These are phyloP conservation scores for Coleophoma eucalyptorum DNA, from an alignment of 2,329 filamentous ascomycete species.

Conservation along the genomic window DNA sequence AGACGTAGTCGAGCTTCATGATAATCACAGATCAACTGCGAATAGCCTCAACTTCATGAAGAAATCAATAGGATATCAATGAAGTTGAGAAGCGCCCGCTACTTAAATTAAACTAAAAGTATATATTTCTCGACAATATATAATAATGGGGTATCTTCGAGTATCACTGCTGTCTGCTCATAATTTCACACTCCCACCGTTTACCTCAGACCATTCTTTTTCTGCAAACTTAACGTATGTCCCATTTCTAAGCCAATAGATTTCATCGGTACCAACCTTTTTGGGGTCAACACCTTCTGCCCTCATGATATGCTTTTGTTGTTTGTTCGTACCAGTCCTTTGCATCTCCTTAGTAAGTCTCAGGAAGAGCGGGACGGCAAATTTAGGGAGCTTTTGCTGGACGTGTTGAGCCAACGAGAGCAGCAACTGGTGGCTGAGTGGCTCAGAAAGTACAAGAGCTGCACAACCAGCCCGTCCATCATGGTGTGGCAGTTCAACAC, in stretches of 20 bases:
- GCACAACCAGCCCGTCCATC: constrained; percentile 83
- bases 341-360: constrained; percentile 58
- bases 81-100: too few relatives aligned
- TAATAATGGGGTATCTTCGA: too few relatives aligned
- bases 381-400: constrained; percentile 58
- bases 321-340: constrained; percentile 82
- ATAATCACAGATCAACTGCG: too few relatives aligned
- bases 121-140: too few relatives aligned
- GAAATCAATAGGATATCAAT: too few relatives aligned
- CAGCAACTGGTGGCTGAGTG: constrained; percentile 42
- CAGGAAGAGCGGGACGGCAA: constrained; percentile 75
- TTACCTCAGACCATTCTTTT: constrained; percentile 66
- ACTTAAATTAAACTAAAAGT: too few relatives aligned
- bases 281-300: constrained; percentile 68
- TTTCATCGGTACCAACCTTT: constrained; percentile 40
- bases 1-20: too few relatives aligned
- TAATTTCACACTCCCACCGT: constrained; percentile 58
- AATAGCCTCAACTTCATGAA: too few relatives aligned
- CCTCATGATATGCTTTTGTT: constrained; percentile 75
- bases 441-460: constrained; percentile 57
- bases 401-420: constrained; percentile 59
- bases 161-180: constrained; percentile 3
- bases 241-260: constrained; percentile 57
- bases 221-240: constrained; percentile 65
- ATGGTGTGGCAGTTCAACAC: constrained; percentile 73